These are phyloP conservation scores for Candida koratica DNA, from an alignment of 805 yeast genomes.

Conservation along the genomic window DNA sequence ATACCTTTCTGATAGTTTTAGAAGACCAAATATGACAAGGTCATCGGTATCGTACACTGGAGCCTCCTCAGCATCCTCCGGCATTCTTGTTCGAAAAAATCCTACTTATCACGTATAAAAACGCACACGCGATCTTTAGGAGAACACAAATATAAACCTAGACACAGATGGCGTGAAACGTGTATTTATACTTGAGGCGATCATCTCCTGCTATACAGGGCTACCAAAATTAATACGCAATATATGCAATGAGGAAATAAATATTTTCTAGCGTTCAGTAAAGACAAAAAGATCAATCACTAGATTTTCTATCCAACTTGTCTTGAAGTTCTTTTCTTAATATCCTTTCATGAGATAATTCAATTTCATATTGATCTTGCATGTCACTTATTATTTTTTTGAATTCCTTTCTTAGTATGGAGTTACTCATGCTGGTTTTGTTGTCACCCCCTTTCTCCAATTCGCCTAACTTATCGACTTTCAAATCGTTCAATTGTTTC, in stretches of 20 bases:
- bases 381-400: conserved; percentile 60
- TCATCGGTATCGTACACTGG: conserved; percentile 1
- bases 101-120: too few species aligned
- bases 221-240: too few species aligned
- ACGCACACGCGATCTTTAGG: background rate
- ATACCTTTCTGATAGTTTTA: conserved; percentile 19
- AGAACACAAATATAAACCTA: too few species aligned
- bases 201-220: too few species aligned
- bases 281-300: too few species aligned
- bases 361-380: conserved; percentile 57
- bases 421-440: conserved; percentile 36
- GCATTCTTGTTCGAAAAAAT: background rate
- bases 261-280: too few species aligned
- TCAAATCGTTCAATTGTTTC: conserved; percentile 42
- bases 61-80: background rate
- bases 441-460: conserved; percentile 1
- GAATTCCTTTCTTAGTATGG: conserved; percentile 64
- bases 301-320: conserved; percentile 13
- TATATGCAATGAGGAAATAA: too few species aligned
- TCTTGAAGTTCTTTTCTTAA: conserved; percentile 42
- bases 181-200: too few species aligned
- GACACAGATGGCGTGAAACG: too few species aligned
- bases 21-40: conserved; percentile 1
- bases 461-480: conserved; percentile 43
- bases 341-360: conserved; percentile 53